Percentiles rank a stretch among this genome's conserved stretches.
Evolutionary conservation across 345 rosid genomes (phyloP).

Genomic region (Gossypium australe): DNA sequence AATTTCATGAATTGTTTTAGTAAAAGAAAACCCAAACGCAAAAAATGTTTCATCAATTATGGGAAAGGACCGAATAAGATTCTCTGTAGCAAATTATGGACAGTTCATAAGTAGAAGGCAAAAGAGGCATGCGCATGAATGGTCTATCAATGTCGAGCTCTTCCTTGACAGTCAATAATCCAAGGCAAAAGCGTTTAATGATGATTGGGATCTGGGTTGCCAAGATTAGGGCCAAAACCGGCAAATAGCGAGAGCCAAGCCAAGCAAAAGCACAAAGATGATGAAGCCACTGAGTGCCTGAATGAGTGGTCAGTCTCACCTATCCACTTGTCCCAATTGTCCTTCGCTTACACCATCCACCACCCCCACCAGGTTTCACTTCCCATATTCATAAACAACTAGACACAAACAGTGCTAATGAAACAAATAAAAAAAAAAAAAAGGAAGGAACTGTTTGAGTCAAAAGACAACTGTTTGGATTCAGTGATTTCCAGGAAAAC

Average conservation of each 20-base stretch:
- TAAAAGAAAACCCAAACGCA: neutral
- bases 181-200: conserved; percentile 6
- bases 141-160: conserved; percentile 20
- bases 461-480: neutral
- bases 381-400: neutral
- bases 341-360: neutral
- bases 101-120: neutral
- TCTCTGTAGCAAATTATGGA: neutral
- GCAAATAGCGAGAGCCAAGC: neutral
- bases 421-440: neutral
- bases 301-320: neutral
- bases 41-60: neutral
- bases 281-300: neutral
- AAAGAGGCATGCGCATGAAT: conserved; percentile 27
- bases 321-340: neutral
- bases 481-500: neutral
- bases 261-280: neutral
- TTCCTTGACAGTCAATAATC: conserved; percentile 19
- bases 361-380: neutral
- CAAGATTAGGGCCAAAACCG: neutral
- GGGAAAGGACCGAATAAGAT: neutral
- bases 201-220: neutral
- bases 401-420: neutral
- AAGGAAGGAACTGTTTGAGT: neutral
- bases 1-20: neutral